Conservation (phyloP, 2,329 filamentous ascomycete genomes). For the Sporothrix globosa region DNA sequence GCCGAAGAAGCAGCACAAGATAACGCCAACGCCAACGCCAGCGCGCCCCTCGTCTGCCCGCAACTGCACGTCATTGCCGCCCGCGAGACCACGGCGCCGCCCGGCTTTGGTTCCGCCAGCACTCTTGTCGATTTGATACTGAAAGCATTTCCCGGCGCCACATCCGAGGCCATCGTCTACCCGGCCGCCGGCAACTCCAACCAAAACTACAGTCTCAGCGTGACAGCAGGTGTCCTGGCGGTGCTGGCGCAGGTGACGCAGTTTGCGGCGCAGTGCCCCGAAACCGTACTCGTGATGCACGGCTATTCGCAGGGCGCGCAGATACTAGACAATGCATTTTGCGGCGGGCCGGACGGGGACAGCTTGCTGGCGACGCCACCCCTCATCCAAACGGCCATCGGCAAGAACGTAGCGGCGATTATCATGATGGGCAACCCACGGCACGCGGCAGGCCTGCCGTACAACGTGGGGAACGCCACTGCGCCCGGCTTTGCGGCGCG, state of each 20-base stretch:
- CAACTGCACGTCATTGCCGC: slow-evolving; percentile 54
- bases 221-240: slow-evolving; percentile 55
- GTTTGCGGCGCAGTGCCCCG: slow-evolving; percentile 58
- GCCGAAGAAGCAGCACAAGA: background rate
- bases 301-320: slow-evolving; percentile 67
- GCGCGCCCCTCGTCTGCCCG: slow-evolving; percentile 45
- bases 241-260: slow-evolving; percentile 52
- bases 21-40: background rate
- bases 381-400: slow-evolving; percentile 50
- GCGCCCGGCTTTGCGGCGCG: slow-evolving; percentile 62
- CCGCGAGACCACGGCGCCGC: slow-evolving; percentile 52
- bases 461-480: slow-evolving; percentile 61
- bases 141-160: slow-evolving; percentile 47
- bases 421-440: slow-evolving; percentile 65
- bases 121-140: slow-evolving; percentile 52
- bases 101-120: slow-evolving; percentile 50
- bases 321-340: slow-evolving; percentile 62
- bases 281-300: slow-evolving; percentile 59
- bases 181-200: slow-evolving; percentile 59
- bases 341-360: slow-evolving; percentile 58
- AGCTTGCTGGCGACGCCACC: slow-evolving; percentile 51
- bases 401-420: slow-evolving; percentile 58
- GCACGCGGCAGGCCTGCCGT: slow-evolving; percentile 55
- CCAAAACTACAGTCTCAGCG: slow-evolving; percentile 55
- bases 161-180: slow-evolving; percentile 53